phyloP scores from a whole-genome alignment of 2,329 filamentous ascomycete genomes.

The Aureobasidium sp. region DNA sequence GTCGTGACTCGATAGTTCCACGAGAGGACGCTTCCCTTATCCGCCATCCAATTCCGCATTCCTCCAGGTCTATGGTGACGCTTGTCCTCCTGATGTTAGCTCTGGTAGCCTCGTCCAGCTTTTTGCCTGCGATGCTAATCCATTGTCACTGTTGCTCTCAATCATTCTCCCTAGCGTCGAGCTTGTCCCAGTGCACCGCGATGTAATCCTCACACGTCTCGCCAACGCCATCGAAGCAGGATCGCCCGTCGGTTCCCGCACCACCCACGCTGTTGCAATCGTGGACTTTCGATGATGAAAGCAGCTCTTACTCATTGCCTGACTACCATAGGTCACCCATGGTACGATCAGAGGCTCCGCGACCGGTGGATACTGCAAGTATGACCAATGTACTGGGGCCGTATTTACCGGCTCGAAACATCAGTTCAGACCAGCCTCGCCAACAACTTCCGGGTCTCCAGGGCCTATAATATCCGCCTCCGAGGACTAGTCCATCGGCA shows the following conservation, averaged over 20 bases:
- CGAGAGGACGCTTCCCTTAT: too few species aligned
- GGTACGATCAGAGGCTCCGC: conserved; percentile 6
- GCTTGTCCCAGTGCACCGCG: too few species aligned
- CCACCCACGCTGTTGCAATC: not conserved
- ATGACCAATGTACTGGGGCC: conserved; percentile 7
- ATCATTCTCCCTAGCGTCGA: conserved; percentile 13
- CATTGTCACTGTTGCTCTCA: conserved; percentile 18
- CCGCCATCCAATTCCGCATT: too few species aligned
- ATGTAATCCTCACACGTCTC: not conserved
- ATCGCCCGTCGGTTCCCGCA: not conserved
- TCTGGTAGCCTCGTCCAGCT: conserved; percentile 18
- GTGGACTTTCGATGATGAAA: conserved; percentile 10
- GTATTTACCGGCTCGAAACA: conserved; percentile 1
- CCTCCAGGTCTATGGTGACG: too few species aligned
- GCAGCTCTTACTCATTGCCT: too few species aligned
- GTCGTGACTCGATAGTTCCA: too few species aligned
- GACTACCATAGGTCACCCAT: conserved; percentile 8
- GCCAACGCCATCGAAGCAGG: conserved; percentile 15
- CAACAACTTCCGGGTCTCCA: conserved; percentile 21
- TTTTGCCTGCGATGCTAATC: conserved; percentile 18
- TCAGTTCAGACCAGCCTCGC: conserved; percentile 1
- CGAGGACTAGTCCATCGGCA: conserved; percentile 10
- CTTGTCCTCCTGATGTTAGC: conserved; percentile 17
- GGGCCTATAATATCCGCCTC: conserved; percentile 18
- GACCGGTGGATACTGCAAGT: conserved; percentile 15